These are phyloP conservation scores for Hortaea sp. DNA, from an alignment of 2,329 filamentous ascomycete genomes.

Conservation along the genomic window DNA sequence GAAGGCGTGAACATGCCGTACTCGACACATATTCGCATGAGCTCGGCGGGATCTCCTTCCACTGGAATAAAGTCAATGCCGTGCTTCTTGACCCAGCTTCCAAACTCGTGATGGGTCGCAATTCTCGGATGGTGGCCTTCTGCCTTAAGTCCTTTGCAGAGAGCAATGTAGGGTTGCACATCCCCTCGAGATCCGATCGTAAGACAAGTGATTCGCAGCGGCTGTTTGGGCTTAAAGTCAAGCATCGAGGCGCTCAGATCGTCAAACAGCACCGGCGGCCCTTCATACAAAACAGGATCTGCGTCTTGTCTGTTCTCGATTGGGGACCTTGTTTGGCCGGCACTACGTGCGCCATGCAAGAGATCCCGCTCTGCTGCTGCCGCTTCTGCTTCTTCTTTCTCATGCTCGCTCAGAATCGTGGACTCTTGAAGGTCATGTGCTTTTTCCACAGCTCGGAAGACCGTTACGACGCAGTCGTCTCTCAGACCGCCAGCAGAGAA, in stretches of 20 bases:
- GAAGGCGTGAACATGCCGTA: conserved; percentile 94
- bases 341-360: conserved; percentile 60
- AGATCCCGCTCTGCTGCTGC: conserved; percentile 73
- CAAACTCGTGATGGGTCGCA: conserved; percentile 85
- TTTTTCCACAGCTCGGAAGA: conserved; percentile 67
- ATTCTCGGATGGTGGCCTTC: conserved; percentile 83
- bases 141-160: conserved; percentile 80
- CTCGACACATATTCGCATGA: conserved; percentile 94
- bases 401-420: conserved; percentile 54
- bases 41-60: conserved; percentile 80
- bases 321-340: conserved; percentile 28
- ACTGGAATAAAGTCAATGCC: conserved; percentile 88
- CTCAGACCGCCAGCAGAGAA: conserved; percentile 67
- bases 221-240: conserved; percentile 75
- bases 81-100: conserved; percentile 78
- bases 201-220: conserved; percentile 78
- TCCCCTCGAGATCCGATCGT: conserved; percentile 95
- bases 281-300: conserved; percentile 32
- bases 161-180: conserved; percentile 92
- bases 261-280: conserved; percentile 75
- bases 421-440: conserved; percentile 62
- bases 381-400: conserved; percentile 59
- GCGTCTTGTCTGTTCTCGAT: conserved; percentile 7
- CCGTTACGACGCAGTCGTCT: conserved; percentile 78
- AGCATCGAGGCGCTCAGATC: conserved; percentile 79